phyloP scores from a whole-genome alignment of 1,284 basidiomycete genomes.

The Anthracocystis setariae region DNA sequence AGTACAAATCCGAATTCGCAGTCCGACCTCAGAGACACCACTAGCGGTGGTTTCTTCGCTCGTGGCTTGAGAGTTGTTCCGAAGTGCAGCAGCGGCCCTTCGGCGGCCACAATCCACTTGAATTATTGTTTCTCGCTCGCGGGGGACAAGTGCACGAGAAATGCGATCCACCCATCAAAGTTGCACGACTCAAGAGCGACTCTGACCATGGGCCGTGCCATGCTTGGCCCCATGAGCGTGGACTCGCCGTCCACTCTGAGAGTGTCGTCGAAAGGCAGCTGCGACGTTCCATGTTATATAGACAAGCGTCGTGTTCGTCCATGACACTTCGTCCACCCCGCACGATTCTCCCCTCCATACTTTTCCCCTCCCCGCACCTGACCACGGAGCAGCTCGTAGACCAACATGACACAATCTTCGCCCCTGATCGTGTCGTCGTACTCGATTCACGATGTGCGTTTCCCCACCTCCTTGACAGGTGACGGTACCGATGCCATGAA shows the following conservation, averaged over 20 bases:
- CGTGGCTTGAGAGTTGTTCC: too few relatives aligned
- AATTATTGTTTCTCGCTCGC: not conserved
- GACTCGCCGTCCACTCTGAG: too few relatives aligned
- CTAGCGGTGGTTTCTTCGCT: too few relatives aligned
- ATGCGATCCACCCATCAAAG: too few relatives aligned
- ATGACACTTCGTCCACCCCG: not conserved
- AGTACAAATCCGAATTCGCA: not conserved
- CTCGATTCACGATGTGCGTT: slow-evolving; percentile 46
- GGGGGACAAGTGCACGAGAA: too few relatives aligned
- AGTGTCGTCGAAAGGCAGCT: too few relatives aligned
- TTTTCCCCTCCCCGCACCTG: too few relatives aligned
- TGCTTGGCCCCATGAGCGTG: too few relatives aligned
- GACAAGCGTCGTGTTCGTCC: too few relatives aligned
- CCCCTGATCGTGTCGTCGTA: slow-evolving; percentile 45
- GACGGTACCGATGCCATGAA: slow-evolving; percentile 94
- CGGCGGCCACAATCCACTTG: not conserved
- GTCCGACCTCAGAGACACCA: not conserved
- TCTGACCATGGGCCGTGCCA: too few relatives aligned
- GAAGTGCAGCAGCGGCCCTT: not conserved
- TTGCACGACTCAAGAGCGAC: too few relatives aligned
- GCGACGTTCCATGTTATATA: too few relatives aligned
- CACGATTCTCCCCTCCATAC: not conserved
- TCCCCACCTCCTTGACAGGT: slow-evolving; percentile 72
- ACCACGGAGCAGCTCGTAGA: not conserved
- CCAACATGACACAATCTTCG: slow-evolving; percentile 37